A percentile compares a stretch with the other conserved stretches of the same genome.
Conservation (phyloP, 495 filamentous ascomycete species). For the Aspergillus heteromorphus region DNA sequence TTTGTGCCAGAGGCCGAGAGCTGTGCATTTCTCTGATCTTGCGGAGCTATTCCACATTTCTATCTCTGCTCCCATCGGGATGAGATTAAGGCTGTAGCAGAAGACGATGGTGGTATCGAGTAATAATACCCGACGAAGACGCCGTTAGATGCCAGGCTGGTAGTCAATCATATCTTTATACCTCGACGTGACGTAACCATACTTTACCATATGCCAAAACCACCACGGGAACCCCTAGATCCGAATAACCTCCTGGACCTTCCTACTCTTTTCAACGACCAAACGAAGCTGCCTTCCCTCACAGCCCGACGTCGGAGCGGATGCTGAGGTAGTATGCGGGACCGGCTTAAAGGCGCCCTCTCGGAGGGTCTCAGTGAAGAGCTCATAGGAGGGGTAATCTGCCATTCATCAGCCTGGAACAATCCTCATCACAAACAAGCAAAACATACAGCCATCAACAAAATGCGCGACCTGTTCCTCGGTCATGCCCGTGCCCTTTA, state of each 20-base stretch:
- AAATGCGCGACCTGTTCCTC: slow-evolving; percentile 61
- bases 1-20: too few species aligned
- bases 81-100: too few species aligned
- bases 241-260: slow-evolving; percentile 51
- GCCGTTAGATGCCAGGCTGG: too few species aligned
- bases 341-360: slow-evolving; percentile 52
- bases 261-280: slow-evolving; percentile 63
- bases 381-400: slow-evolving; percentile 66
- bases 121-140: too few species aligned
- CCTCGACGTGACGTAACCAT: too few species aligned
- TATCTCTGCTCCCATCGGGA: too few species aligned
- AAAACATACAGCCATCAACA: slow-evolving; percentile 59
- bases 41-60: too few species aligned
- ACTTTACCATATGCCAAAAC: too few species aligned
- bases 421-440: background rate
- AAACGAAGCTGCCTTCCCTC: slow-evolving; percentile 60
- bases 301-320: slow-evolving; percentile 28
- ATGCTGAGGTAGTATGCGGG: slow-evolving; percentile 9
- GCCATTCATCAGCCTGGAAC: background rate
- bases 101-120: too few species aligned
- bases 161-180: too few species aligned
- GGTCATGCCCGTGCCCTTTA: slow-evolving; percentile 73
- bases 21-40: too few species aligned
- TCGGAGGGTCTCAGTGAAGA: slow-evolving; percentile 66
- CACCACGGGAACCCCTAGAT: slow-evolving; percentile 44